These are phyloP conservation scores for Populus hybrid DNA, from an alignment of 441 rosid species.

Conservation along the genomic window DNA sequence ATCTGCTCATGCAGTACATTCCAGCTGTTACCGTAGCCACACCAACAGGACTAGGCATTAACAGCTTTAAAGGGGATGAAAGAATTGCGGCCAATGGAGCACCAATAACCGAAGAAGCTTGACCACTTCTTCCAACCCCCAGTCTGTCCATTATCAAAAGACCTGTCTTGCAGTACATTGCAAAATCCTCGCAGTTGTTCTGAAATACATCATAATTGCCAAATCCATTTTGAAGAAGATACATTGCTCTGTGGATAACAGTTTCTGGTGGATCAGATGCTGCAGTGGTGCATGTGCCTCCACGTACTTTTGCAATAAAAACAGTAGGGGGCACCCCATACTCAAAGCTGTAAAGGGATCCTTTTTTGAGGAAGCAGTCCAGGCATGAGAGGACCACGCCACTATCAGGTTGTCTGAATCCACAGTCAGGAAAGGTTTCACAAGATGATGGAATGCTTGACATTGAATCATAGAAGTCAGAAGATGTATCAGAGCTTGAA, in stretches of 20 bases:
- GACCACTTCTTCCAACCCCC: constrained; percentile 93
- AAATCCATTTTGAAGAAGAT: constrained; percentile 93
- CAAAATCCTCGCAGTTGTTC: constrained; percentile 95
- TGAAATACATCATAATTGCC: constrained; percentile 87
- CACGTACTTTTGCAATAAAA: constrained; percentile 80
- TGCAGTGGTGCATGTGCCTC: constrained; percentile 96
- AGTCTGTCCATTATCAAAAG: constrained; percentile 65
- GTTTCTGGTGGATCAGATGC: constrained; percentile 52
- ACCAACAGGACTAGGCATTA: constrained; percentile 92
- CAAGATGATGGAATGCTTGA: constrained; percentile 49
- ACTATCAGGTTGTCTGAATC: constrained; percentile 78
- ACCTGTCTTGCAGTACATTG: constrained; percentile 90
- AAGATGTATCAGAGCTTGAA: constrained; percentile 36
- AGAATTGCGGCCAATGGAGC: constrained; percentile 91
- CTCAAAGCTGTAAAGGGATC: constrained; percentile 76
- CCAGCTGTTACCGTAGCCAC: constrained; percentile 92
- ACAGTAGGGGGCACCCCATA: constrained; percentile 70
- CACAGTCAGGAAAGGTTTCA: constrained; percentile 85
- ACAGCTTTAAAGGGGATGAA: constrained; percentile 76
- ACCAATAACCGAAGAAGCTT: constrained; percentile 78
- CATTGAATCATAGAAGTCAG: constrained; percentile 36
- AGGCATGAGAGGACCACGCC: constrained; percentile 87
- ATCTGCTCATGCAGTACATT: constrained; percentile 92
- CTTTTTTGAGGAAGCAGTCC: constrained; percentile 81
- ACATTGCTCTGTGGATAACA: constrained; percentile 87